Percentiles rank a stretch among this genome's conserved stretches.
phyloP scores from a whole-genome alignment of 257 asterid species.

The Solanum tarijense region DNA sequence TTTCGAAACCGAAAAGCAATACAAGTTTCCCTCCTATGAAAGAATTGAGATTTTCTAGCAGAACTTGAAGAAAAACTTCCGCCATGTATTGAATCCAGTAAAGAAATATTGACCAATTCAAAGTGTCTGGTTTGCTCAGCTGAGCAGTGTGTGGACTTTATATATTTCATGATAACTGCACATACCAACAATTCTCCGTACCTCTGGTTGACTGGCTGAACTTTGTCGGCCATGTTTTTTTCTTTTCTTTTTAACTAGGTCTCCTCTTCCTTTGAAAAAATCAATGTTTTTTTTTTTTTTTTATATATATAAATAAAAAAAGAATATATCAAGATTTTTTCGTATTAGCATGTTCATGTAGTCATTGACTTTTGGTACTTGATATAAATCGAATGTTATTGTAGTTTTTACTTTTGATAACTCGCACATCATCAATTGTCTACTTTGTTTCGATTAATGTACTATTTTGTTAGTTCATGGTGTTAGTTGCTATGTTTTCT shows the following conservation, averaged over 20 bases:
- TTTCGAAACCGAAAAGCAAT: not conserved
- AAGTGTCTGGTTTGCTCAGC: not conserved
- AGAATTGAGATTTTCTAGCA: not conserved
- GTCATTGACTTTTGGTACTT: not conserved
- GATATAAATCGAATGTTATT: accelerated
- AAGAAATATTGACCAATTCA: not conserved
- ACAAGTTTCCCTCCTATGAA: not conserved
- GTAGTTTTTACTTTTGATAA: too few relatives aligned
- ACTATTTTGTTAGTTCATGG: accelerated
- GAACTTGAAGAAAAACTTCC: not conserved
- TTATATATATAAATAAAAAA: too few relatives aligned
- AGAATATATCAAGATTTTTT: not conserved
- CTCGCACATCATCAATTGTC: not conserved
- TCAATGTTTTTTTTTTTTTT: not conserved
- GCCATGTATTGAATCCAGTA: not conserved
- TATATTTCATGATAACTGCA: not conserved
- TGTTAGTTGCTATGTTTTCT: too few relatives aligned
- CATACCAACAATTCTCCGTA: not conserved
- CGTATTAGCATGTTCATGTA: too few relatives aligned
- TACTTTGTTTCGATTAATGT: accelerated
- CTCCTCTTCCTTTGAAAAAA: not conserved
- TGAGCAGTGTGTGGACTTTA: not conserved
- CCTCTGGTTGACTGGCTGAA: not conserved
- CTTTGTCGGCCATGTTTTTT: not conserved
- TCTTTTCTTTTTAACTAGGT: not conserved